These are phyloP conservation scores for Aurantiochytrium sp. DNA, from an alignment of 108 stramenopile species.

Conservation along the genomic window DNA sequence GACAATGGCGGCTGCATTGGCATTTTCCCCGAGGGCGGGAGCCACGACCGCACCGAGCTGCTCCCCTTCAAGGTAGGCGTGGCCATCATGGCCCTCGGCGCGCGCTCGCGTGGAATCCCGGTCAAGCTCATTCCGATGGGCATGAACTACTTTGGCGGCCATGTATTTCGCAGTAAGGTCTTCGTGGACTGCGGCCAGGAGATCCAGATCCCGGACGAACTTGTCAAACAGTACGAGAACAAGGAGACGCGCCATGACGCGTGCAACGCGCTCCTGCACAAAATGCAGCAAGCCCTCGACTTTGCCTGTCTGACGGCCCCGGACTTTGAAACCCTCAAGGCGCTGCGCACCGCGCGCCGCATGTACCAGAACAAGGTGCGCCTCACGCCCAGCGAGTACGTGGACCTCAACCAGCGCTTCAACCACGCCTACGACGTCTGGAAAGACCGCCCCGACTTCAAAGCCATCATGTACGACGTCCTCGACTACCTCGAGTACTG, in stretches of 20 bases:
- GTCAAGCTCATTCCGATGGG: constrained; percentile 87
- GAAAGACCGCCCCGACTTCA: background rate
- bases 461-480: background rate
- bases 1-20: constrained; percentile 52
- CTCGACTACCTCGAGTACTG: background rate
- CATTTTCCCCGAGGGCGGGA: constrained; percentile 99
- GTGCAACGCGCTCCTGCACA: background rate
- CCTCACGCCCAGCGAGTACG: background rate
- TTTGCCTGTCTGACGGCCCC: background rate
- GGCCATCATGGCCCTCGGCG: constrained; percentile 88
- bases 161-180: constrained; percentile 80
- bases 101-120: constrained; percentile 15
- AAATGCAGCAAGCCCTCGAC: background rate
- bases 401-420: background rate
- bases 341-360: background rate
- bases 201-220: constrained; percentile 54
- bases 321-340: background rate
- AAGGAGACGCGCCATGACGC: constrained; percentile 1
- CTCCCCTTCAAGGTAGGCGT: constrained; percentile 96
- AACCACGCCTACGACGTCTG: background rate
- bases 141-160: constrained; percentile 89
- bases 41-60: constrained; percentile 91
- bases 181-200: constrained; percentile 74
- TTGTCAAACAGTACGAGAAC: background rate
- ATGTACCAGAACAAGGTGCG: background rate